These are phyloP conservation scores for Nepenthes mirabilis DNA, from an alignment of 148 eudicot genomes.

Conservation along the genomic window DNA sequence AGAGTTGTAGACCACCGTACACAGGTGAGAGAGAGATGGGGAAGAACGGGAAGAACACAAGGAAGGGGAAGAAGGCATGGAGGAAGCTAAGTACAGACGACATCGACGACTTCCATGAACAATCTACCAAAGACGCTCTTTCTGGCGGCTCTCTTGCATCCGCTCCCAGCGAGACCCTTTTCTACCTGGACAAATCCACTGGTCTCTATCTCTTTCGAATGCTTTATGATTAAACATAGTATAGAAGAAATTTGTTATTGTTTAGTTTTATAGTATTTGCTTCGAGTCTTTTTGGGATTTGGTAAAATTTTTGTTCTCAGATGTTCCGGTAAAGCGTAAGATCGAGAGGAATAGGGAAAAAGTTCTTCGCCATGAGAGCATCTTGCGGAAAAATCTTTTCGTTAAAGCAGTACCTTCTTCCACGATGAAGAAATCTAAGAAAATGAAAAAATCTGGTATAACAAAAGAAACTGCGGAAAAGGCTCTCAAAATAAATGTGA, in stretches of 20 bases:
- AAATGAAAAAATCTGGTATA: conserved; percentile 10
- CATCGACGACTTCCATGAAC: conserved; percentile 57
- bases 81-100: conserved; percentile 74
- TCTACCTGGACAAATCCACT: conserved; percentile 56
- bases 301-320: conserved; percentile 16
- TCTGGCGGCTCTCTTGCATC: conserved; percentile 75
- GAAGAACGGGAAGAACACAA: conserved; percentile 52
- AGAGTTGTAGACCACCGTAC: conserved; percentile 1
- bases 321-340: conserved; percentile 73
- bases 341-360: conserved; percentile 78
- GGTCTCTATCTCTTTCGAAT: conserved; percentile 17
- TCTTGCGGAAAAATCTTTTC: conserved; percentile 60
- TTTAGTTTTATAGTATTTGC: background rate
- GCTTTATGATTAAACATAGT: background rate
- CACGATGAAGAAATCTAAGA: conserved; percentile 49
- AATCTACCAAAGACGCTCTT: conserved; percentile 74
- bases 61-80: conserved; percentile 88
- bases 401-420: conserved; percentile 54
- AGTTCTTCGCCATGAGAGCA: conserved; percentile 57
- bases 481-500: conserved; percentile 22
- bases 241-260: background rate
- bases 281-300: background rate
- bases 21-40: conserved; percentile 20
- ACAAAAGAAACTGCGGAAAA: conserved; percentile 15
- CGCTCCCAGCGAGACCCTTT: conserved; percentile 56